Evolutionary conservation across 768 basidiomycete species (phyloP).

Genomic region (Inosperma sp.): DNA sequence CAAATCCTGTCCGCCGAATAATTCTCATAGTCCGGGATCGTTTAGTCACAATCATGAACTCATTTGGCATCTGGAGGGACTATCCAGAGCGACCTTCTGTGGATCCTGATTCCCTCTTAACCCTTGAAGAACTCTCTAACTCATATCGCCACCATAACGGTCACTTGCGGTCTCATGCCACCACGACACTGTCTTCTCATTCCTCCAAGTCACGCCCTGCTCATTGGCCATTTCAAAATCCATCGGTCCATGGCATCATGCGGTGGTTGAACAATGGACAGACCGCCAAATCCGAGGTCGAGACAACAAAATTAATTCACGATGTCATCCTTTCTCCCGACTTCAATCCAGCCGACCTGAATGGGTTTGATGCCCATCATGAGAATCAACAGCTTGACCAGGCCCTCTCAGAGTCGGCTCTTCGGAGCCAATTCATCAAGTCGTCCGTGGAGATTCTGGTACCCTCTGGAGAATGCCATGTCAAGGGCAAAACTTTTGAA

Average conservation of each 20-base stretch:
- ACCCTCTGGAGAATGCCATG: conserved; percentile 19
- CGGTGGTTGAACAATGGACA: conserved; percentile 21
- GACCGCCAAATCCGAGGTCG: conserved; percentile 2
- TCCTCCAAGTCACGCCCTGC: background rate
- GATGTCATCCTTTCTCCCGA: conserved; percentile 20
- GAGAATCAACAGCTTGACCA: conserved; percentile 16
- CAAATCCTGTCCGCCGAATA: conserved; percentile 4
- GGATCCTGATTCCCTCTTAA: conserved; percentile 25
- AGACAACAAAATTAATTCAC: conserved; percentile 15
- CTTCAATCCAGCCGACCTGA: conserved; percentile 18
- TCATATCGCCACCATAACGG: background rate
- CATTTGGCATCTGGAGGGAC: conserved; percentile 21
- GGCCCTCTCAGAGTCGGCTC: conserved; percentile 8
- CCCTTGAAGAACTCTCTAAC: conserved; percentile 13
- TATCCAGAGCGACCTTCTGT: conserved; percentile 27
- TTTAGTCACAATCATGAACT: conserved; percentile 19
- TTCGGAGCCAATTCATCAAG: conserved; percentile 13
- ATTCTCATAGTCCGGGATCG: conserved; percentile 17
- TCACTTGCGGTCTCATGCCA: background rate
- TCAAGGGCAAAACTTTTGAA: conserved; percentile 16
- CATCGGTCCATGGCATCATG: conserved; percentile 7
- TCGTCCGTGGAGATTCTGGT: conserved; percentile 19
- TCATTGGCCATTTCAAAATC: background rate
- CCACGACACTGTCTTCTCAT: background rate
- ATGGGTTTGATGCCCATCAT: conserved; percentile 15